These are phyloP conservation scores for Aegilops speltoides DNA, from an alignment of 176 grass and related monocot species.

Conservation along the genomic window DNA sequence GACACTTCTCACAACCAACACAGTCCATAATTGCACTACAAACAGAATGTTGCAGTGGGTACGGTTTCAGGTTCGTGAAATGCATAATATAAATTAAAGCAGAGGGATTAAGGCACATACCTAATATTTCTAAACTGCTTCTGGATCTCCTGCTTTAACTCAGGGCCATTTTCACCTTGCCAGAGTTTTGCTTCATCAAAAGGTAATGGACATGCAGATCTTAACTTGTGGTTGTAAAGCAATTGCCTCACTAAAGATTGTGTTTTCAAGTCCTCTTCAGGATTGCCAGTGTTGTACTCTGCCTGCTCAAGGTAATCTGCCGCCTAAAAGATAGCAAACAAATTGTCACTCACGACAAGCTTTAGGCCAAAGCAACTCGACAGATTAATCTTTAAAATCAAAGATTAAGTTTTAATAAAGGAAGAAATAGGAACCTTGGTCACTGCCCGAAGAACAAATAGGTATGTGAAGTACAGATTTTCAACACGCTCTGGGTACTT, in stretches of 20 bases:
- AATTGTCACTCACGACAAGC: constrained; percentile 4
- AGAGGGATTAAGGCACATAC: constrained; percentile 31
- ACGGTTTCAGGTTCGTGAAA: background rate
- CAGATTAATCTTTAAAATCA: background rate
- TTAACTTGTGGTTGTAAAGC: constrained; percentile 71
- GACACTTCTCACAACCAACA: constrained; percentile 95
- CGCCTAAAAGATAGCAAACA: constrained; percentile 64
- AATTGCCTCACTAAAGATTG: constrained; percentile 77
- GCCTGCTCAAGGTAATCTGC: constrained; percentile 92
- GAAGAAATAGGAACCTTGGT: constrained; percentile 67
- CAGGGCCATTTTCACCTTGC: constrained; percentile 92
- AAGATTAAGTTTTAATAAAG: background rate
- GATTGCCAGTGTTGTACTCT: constrained; percentile 88
- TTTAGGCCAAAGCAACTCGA: background rate
- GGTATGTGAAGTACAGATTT: constrained; percentile 90
- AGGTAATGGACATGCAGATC: constrained; percentile 70
- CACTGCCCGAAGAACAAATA: constrained; percentile 95
- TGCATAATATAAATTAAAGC: background rate
- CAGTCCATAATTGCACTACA: constrained; percentile 90
- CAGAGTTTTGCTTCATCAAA: constrained; percentile 94
- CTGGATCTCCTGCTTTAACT: constrained; percentile 71
- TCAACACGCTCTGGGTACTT: constrained; percentile 78
- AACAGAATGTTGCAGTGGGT: constrained; percentile 7
- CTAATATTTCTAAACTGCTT: constrained; percentile 98
- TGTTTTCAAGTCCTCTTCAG: constrained; percentile 78